These are phyloP conservation scores for Hypoxylon trugodes DNA, from an alignment of 495 filamentous ascomycete genomes.

Conservation along the genomic window DNA sequence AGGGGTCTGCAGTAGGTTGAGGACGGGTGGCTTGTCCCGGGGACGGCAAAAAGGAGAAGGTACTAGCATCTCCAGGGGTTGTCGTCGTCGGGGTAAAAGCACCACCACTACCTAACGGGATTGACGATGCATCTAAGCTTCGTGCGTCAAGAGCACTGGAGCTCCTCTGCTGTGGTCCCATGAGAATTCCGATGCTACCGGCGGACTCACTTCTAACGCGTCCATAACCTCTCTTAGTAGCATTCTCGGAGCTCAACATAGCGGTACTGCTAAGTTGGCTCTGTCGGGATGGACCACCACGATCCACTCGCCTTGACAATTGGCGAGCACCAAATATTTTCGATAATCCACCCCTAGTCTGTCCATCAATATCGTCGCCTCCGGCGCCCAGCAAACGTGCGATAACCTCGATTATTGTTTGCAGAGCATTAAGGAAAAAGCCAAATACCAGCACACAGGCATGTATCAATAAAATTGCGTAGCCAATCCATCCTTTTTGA, in stretches of 20 bases:
- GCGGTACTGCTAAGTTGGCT: slow-evolving; percentile 82
- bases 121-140: slow-evolving; percentile 52
- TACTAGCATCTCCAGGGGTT: slow-evolving; percentile 71
- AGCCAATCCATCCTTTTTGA: slow-evolving; percentile 92
- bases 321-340: slow-evolving; percentile 95
- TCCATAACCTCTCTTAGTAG: slow-evolving; percentile 73
- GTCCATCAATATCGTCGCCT: slow-evolving; percentile 71
- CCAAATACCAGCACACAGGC: slow-evolving; percentile 88
- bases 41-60: slow-evolving; percentile 73
- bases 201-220: slow-evolving; percentile 83
- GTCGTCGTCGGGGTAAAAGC: slow-evolving; percentile 75
- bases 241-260: slow-evolving; percentile 73
- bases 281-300: slow-evolving; percentile 67
- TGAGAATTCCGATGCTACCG: slow-evolving; percentile 75
- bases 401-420: slow-evolving; percentile 86
- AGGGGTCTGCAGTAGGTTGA: slow-evolving; percentile 67
- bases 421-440: slow-evolving; percentile 90
- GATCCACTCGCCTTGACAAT: slow-evolving; percentile 76
- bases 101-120: slow-evolving; percentile 53
- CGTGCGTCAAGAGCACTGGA: slow-evolving; percentile 54
- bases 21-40: slow-evolving; percentile 56
- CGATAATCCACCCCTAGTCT: slow-evolving; percentile 83
- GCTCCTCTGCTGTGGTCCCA: slow-evolving; percentile 55
- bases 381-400: slow-evolving; percentile 84
- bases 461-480: slow-evolving; percentile 87